Evolutionary conservation across 225 moss, liverwort and hornwort genomes (phyloP), one percentile per base, ranked within the genome.

Genomic region (Marchantia polymorpha): DNA sequence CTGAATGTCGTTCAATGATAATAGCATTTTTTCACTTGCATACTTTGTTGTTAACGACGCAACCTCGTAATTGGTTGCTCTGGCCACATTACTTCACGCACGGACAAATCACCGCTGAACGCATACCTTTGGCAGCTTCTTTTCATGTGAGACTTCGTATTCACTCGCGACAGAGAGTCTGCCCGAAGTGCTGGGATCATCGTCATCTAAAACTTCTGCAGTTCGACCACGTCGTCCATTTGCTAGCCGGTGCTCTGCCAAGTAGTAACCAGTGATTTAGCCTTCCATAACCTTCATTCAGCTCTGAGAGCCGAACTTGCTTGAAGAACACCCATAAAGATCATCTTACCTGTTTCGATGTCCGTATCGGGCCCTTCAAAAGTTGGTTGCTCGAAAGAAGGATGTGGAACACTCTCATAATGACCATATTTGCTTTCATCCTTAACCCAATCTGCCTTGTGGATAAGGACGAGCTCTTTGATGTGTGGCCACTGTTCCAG

Each of bases 331-430:
- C 26, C 73, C n/a, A 50, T 7, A 10, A 3, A 16, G 16, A 12
- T 25, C 23, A 22, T 61, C 61, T 17, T 76, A 92, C 96, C 96
- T 87, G 96, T 96, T 82, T 96, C 94, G 75, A 85, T 89, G 83
- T 96, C 96, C 39, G 96, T 94, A 80, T 96, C 96, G 50, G 92
- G 96, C 75, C 96, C 96, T 88, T 96, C 96, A 84, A 91, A 96
- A 53, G 90, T 92, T 81, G 94, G 94, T 74, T 91, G 88, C 76
- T 96, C 92, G 80, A 96, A 94, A 52, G 73, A 60, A 61, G 91
- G 94, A 64, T 80, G 77, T 26, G 87, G 82, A 12, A 96, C 83
- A 76, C 90, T 87, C 75, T 94, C 91, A 76, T 89, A 94, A 75
- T 94, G 96, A 52, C 96, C 96, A 82, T 96, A 96, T 63, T 96